Conservation (phyloP, 164 flowering plant species). For the Buxus sempervirens region DNA sequence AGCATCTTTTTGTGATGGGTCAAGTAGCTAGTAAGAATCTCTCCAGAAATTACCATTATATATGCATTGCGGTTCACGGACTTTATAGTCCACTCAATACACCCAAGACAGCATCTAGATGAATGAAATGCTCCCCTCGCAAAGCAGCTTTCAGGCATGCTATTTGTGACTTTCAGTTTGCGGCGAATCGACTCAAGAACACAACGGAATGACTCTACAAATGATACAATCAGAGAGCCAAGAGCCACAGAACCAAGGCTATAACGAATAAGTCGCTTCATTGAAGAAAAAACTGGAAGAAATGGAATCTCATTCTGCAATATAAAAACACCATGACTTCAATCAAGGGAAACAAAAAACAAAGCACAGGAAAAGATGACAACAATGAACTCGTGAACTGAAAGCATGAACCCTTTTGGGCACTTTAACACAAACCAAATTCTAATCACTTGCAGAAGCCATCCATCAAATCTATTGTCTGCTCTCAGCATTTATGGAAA, state of each 20-base stretch:
- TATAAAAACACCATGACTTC: slow-evolving; percentile 5
- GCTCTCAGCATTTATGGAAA: background rate
- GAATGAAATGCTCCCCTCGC: slow-evolving; percentile 47
- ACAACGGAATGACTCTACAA: slow-evolving; percentile 72
- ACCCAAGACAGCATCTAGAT: slow-evolving; percentile 48
- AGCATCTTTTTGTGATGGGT: background rate
- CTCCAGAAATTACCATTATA: slow-evolving; percentile 63
- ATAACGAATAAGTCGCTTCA: slow-evolving; percentile 83
- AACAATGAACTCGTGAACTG: background rate
- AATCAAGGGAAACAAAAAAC: slow-evolving; percentile 1
- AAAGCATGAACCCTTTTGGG: background rate
- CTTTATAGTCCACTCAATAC: slow-evolving; percentile 71
- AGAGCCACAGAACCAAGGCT: slow-evolving; percentile 91
- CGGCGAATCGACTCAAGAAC: slow-evolving; percentile 85
- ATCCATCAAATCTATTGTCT: background rate
- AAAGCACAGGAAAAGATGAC: slow-evolving; percentile 6
- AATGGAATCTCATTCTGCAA: slow-evolving; percentile 82
- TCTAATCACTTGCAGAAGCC: slow-evolving; percentile 1
- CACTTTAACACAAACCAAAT: background rate
- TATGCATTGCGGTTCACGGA: slow-evolving; percentile 93
- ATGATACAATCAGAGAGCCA: slow-evolving; percentile 78
- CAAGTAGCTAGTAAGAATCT: background rate
- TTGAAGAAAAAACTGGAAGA: slow-evolving; percentile 89
- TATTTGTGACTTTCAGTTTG: slow-evolving; percentile 50
- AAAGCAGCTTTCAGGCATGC: slow-evolving; percentile 45